Conservation (phyloP, 2,329 filamentous ascomycete genomes). For the Cytospora mali region DNA sequence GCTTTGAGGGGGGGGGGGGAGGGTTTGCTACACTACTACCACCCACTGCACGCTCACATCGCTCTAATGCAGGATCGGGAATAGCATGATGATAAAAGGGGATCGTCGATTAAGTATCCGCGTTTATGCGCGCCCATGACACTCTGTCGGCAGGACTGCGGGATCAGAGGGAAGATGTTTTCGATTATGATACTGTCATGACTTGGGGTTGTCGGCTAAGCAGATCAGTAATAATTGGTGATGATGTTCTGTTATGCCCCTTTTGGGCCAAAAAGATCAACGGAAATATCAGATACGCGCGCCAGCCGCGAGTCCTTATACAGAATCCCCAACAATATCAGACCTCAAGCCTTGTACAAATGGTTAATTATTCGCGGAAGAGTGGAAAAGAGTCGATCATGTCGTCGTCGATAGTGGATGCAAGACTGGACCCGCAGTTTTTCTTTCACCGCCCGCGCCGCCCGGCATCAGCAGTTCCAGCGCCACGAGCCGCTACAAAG, state of each 20-base stretch:
- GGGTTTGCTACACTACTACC: too few relatives aligned
- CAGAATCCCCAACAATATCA: background rate
- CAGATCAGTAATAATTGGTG: background rate
- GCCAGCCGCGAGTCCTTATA: conserved; percentile 15
- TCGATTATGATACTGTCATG: conserved; percentile 5
- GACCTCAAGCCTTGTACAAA: background rate
- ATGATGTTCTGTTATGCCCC: conserved; percentile 7
- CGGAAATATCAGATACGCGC: conserved; percentile 9
- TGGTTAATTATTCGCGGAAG: too few relatives aligned
- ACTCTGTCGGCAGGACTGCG: background rate
- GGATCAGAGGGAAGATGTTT: background rate
- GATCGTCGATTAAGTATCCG: conserved; percentile 8
- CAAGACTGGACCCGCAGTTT: background rate
- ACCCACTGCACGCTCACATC: background rate
- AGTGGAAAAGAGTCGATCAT: background rate
- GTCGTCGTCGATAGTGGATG: conserved; percentile 6
- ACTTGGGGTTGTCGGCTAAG: background rate
- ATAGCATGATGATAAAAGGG: background rate
- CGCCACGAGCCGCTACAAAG: conserved; percentile 12
- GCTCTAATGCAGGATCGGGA: background rate
- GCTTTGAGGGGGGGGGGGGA: too few relatives aligned
- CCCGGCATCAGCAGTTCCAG: conserved; percentile 9
- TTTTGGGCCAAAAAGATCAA: background rate
- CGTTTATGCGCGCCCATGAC: background rate
- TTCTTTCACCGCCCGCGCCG: background rate